These are phyloP conservation scores for Ogataea kodamae DNA, from an alignment of 805 yeast species.

Conservation along the genomic window DNA sequence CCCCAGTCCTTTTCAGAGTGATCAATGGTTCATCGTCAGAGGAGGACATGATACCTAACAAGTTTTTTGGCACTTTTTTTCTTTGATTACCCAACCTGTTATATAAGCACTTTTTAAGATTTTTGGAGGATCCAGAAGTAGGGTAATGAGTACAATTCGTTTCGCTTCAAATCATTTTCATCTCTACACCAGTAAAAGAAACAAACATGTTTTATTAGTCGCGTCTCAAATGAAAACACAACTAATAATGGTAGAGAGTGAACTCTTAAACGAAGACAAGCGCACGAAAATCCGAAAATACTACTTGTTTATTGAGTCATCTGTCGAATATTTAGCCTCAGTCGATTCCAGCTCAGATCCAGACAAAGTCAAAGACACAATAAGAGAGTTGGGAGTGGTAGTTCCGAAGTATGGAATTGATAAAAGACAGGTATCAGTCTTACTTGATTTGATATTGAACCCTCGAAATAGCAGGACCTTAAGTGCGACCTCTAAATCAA, in stretches of 20 bases:
- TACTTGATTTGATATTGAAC: conserved; percentile 23
- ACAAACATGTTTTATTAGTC: too few relatives aligned
- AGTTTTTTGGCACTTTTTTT: too few relatives aligned
- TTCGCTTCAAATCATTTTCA: too few relatives aligned
- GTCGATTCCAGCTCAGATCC: conserved; percentile 1
- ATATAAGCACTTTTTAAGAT: too few relatives aligned
- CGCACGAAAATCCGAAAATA: conserved; percentile 10
- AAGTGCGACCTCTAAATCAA: conserved; percentile 14
- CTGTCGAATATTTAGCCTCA: conserved; percentile 4
- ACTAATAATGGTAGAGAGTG: not conserved
- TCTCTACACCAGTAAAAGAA: too few relatives aligned
- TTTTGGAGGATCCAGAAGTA: conserved; percentile 2
- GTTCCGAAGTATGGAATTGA: conserved; percentile 27
- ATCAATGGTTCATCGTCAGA: conserved; percentile 22
- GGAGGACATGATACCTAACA: conserved; percentile 16
- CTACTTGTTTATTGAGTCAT: conserved; percentile 12
- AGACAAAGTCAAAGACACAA: conserved; percentile 8
- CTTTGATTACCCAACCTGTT: too few relatives aligned
- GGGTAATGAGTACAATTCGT: too few relatives aligned
- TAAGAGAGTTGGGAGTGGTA: conserved; percentile 20
- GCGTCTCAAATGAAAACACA: conserved; percentile 11
- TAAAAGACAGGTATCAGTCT: conserved; percentile 14
- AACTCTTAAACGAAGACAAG: not conserved
- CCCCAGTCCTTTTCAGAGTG: conserved; percentile 8
- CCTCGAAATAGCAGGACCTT: conserved; percentile 14